These are phyloP conservation scores for Stentor roeselii DNA, from an alignment of 73 alveolate genomes.

Conservation along the genomic window DNA sequence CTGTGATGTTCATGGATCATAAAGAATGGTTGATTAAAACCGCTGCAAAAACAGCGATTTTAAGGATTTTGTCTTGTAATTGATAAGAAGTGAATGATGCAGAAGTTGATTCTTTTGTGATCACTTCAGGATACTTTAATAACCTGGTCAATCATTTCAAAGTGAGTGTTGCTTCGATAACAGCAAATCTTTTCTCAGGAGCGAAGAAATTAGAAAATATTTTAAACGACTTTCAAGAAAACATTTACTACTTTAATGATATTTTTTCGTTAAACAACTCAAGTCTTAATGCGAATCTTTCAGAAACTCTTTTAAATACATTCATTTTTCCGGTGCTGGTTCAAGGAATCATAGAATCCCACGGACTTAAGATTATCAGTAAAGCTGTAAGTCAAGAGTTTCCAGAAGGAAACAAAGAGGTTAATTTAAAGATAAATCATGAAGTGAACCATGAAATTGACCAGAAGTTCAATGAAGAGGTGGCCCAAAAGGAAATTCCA, in stretches of 20 bases:
- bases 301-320: background rate
- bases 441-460: too few relatives aligned
- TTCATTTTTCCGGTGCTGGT: background rate
- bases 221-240: background rate
- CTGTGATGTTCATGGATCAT: background rate
- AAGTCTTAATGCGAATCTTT: background rate
- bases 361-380: too few relatives aligned
- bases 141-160: background rate
- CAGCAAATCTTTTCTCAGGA: background rate
- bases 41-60: slow-evolving; percentile 3
- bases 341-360: too few relatives aligned
- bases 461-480: too few relatives aligned
- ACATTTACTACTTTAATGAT: background rate
- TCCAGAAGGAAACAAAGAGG: too few relatives aligned
- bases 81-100: background rate
- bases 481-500: too few relatives aligned
- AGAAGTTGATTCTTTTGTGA: background rate
- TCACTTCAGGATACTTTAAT: background rate
- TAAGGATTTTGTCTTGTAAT: background rate
- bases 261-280: background rate
- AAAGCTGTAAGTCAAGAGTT: too few relatives aligned
- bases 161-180: background rate
- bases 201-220: background rate
- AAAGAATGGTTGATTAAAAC: background rate
- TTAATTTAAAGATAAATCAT: too few relatives aligned